Percentiles rank a stretch among this genome's conserved stretches.
Evolutionary conservation across 2,329 filamentous ascomycete species (phyloP).

Genomic region (Aspergillus quadrilineatus): DNA sequence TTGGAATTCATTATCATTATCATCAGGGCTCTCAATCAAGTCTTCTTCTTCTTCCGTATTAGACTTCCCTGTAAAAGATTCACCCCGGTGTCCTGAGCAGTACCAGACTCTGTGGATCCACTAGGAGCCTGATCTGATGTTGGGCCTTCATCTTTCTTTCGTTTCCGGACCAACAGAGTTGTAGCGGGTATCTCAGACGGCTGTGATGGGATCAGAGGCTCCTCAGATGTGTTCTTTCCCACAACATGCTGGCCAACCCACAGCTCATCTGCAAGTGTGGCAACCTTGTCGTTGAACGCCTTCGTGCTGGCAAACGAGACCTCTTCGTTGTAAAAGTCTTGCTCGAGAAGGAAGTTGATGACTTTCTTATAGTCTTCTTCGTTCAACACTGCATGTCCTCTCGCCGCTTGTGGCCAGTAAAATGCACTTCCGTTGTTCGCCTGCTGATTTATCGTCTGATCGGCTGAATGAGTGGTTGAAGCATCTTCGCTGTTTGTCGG

Average conservation of each 20-base stretch:
- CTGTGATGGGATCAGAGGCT: constrained; percentile 13
- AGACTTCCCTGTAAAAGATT: constrained; percentile 41
- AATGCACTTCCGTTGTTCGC: constrained; percentile 27
- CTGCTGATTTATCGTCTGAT: constrained; percentile 5
- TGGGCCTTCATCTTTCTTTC: constrained; percentile 33
- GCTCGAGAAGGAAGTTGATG: constrained; percentile 41
- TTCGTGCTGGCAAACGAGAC: constrained; percentile 41
- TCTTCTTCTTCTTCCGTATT: constrained; percentile 45
- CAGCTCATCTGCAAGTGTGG: constrained; percentile 37
- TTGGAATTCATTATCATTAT: constrained; percentile 7
- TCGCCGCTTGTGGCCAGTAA: constrained; percentile 35
- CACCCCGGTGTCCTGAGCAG: constrained; percentile 23
- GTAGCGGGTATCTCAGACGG: constrained; percentile 28
- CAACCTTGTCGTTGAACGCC: constrained; percentile 43
- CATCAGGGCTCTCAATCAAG: constrained; percentile 13
- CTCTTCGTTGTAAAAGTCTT: constrained; percentile 44
- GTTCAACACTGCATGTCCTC: constrained; percentile 38
- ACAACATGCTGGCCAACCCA: constrained; percentile 37
- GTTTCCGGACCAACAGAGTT: constrained; percentile 38
- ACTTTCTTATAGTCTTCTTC: constrained; percentile 42
- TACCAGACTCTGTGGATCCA: constrained; percentile 3
- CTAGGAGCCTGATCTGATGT: constrained; percentile 5
- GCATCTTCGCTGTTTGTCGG: neutral
- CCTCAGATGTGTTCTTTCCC: constrained; percentile 27
- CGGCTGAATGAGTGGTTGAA: neutral